Evolutionary conservation across 2,329 filamentous ascomycete genomes (phyloP), one percentile per base, ranked within the genome.

Genomic region (Clonostachys rhizophaga): DNA sequence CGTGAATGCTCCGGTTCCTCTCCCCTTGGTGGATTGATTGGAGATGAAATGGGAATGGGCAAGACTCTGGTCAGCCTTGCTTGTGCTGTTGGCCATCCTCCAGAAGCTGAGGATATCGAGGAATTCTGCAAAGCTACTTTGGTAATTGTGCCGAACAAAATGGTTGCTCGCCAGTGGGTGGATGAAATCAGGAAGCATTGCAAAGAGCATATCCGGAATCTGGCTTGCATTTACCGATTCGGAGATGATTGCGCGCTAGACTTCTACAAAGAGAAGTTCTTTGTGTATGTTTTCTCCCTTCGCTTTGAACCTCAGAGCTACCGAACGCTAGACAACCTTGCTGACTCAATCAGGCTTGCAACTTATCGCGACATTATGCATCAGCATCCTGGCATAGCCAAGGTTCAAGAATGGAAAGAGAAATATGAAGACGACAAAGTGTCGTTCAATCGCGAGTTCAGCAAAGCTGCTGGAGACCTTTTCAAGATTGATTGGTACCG

Each of bases 41-140:
- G 76, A 0, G 81, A 86, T 54, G 74, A 75, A 24, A 84, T 85
- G 79, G 83, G 83, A 0, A 59, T 86, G 1, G 83, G 83, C 0
- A 87, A 87, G 60, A 86, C 83, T 14, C 81, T 95, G 11, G 87
- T 89, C 54, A 81, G 83, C 24, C 72, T 96, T n/a, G 79, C 89
- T 1, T 74, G 94, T 34, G 85, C 94, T 47, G 70, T 86, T 2
- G 78, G 79, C 1, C 76, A 84, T 10, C 72, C 70, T 0, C 74
- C 69, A 0, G 54, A 65, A 1, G 49, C 67, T 10, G 66, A 73
- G 17, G 65, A 75, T 5, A 43, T 44, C 0, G 34, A 43, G 0
- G 49, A 55, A 0, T 75, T 63, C 56, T 71, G 67, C 61, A 49
- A 53, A 0, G 50, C 54, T 0, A 71, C 68, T 0, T 44, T 71